Evolutionary conservation across 140 eudicot species (phyloP).

Genomic region (Ambrosia hybrid): DNA sequence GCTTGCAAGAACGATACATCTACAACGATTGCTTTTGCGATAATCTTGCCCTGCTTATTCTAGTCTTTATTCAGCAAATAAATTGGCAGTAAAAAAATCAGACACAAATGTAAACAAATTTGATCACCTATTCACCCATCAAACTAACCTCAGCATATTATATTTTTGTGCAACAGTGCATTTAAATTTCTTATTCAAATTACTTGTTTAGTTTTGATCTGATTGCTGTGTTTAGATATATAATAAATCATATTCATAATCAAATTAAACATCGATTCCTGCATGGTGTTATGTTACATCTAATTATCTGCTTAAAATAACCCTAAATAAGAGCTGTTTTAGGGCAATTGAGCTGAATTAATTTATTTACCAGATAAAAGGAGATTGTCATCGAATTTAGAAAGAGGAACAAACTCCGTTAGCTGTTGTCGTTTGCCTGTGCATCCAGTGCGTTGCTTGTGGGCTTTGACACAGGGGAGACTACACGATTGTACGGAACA

Average conservation of each 20-base stretch:
- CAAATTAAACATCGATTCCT: too few relatives aligned
- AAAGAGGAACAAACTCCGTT: slow-evolving; percentile 66
- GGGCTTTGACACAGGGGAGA: slow-evolving; percentile 90
- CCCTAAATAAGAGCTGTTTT: too few relatives aligned
- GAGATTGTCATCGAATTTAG: slow-evolving; percentile 72
- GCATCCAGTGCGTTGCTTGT: slow-evolving; percentile 71
- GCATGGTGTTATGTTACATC: too few relatives aligned
- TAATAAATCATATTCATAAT: too few relatives aligned
- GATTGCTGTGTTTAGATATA: too few relatives aligned
- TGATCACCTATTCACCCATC: background rate
- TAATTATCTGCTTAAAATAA: too few relatives aligned
- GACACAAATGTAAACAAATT: background rate
- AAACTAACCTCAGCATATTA: background rate
- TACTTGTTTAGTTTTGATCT: background rate
- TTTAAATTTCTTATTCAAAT: background rate
- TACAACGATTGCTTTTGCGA: too few relatives aligned
- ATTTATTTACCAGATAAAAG: slow-evolving; percentile 62
- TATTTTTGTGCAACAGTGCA: background rate
- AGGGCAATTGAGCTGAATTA: background rate
- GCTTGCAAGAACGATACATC: too few relatives aligned
- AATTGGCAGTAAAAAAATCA: too few relatives aligned
- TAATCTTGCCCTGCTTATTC: too few relatives aligned
- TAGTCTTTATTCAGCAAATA: too few relatives aligned
- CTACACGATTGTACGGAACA: slow-evolving; percentile 85
- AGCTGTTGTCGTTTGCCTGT: slow-evolving; percentile 60